Percentiles rank a stretch among this genome's conserved stretches.
Conservation (phyloP, 345 rosid species). For the Adansonia digitata region DNA sequence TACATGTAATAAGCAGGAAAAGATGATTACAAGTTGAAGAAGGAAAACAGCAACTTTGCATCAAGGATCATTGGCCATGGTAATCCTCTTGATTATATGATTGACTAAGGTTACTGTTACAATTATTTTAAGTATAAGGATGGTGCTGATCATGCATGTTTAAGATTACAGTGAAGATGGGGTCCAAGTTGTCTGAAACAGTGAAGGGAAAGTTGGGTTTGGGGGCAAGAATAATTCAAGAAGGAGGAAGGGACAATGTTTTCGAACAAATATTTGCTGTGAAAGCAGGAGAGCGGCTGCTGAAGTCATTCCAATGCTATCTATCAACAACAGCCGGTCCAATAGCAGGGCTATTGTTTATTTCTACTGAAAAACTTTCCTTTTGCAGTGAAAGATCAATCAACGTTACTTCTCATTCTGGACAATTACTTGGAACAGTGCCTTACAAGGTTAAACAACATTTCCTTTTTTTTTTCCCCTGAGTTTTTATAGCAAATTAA, state of each 20-base stretch:
- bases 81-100: neutral
- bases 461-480: neutral
- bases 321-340: conserved; percentile 51
- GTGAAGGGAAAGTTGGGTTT: conserved; percentile 34
- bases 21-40: neutral
- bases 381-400: conserved; percentile 35
- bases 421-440: conserved; percentile 23
- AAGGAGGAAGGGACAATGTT: conserved; percentile 29
- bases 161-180: conserved; percentile 25
- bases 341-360: conserved; percentile 44
- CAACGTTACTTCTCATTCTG: conserved; percentile 27
- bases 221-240: conserved; percentile 34
- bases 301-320: conserved; percentile 44
- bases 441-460: conserved; percentile 37
- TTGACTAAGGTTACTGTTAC: neutral
- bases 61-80: neutral
- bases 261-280: conserved; percentile 31
- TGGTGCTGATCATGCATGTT: neutral
- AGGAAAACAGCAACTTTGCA: neutral
- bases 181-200: conserved; percentile 38
- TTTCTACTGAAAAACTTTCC: conserved; percentile 32
- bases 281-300: conserved; percentile 33
- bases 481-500: neutral
- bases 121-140: neutral
- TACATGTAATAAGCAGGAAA: neutral